Conservation (phyloP, 345 rosid species). For the Citrus cavaleriei region DNA sequence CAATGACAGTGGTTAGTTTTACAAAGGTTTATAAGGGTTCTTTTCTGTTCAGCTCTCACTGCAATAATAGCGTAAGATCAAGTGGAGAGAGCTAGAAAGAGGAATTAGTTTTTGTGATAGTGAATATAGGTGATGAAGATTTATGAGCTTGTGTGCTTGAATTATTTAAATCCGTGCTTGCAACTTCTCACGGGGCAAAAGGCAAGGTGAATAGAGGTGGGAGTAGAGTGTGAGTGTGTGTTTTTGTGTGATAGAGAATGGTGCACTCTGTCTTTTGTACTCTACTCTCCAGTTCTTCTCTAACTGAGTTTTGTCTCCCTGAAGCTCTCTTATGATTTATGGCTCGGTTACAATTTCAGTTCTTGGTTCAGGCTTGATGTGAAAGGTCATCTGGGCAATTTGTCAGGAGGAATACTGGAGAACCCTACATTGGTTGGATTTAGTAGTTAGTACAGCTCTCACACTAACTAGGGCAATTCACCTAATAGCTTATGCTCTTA, state of each 20-base stretch:
- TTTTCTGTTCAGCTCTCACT: not conserved
- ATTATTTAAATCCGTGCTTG: not conserved
- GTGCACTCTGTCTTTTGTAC: not conserved
- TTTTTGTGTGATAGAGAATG: not conserved
- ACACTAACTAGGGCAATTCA: not conserved
- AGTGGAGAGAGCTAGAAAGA: not conserved
- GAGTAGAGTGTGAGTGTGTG: not conserved
- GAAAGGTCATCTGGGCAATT: not conserved
- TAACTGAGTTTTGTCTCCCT: not conserved
- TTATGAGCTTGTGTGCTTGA: not conserved
- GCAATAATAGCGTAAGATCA: not conserved
- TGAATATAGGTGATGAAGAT: not conserved
- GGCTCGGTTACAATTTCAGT: not conserved
- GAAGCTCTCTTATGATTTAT: not conserved
- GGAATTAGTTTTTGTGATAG: not conserved
- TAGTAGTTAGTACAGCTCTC: not conserved
- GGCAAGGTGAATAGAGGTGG: not conserved
- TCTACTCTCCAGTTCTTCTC: not conserved
- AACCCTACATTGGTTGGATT: not conserved
- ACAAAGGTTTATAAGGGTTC: not conserved
- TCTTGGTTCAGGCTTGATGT: not conserved
- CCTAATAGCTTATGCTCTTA: not conserved
- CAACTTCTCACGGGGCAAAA: not conserved
- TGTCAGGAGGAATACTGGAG: not conserved
- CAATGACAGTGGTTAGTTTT: not conserved